Evolutionary conservation across 2,329 filamentous ascomycete species (phyloP), one percentile per base, ranked within the genome.

Genomic region (Akanthomyces lecanii): DNA sequence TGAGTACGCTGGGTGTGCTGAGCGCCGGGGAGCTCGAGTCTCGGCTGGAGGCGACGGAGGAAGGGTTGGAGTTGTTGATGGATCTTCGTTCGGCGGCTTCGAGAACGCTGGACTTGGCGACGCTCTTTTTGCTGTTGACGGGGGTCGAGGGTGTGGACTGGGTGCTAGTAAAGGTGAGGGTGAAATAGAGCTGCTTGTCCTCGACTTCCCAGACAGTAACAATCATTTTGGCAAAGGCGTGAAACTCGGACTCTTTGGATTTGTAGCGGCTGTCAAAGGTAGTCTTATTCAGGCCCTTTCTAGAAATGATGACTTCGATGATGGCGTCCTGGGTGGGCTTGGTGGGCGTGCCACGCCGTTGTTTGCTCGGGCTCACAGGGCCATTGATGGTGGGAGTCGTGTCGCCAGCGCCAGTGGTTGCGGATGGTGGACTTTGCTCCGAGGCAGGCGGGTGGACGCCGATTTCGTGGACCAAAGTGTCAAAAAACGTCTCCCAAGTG

Each of bases 121-220:
- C 67, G 1, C 75, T 70, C 62, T 77, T 80, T 55, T 72, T 77
- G 18, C 68, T 70, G 11, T 68, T 71, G 1, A 72, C 57, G 5
- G 77, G 67, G 0, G 72, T 69, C 0, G 77, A 70, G 2, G 73
- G 62, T 0, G 73, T 71, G 0, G 78, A 78, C 21, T 81, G 77
- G 14, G 84, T 82, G 65, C 82, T 86, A 12, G 89, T 92, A 65
- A 93, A 92, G 0, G 89, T 91, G 63, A 92, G 76, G 1, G 88
- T 92, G 70, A 87, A 92, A 73, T 88, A 92, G 11, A 82, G 85
- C 67, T 87, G 83, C 23, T 82, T 80, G 48, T 89, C 85, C 45
- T 89, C 84, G n/a, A 84, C 79, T 64, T 85, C 82, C 87, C 89
- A 93, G 7, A 90, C 83, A 0, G 87, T 89, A 25, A 92, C 85